Percentiles rank a stretch among this genome's conserved stretches.
Evolutionary conservation across 2,329 filamentous ascomycete species (phyloP).

Genomic region (Zarea fungicola): DNA sequence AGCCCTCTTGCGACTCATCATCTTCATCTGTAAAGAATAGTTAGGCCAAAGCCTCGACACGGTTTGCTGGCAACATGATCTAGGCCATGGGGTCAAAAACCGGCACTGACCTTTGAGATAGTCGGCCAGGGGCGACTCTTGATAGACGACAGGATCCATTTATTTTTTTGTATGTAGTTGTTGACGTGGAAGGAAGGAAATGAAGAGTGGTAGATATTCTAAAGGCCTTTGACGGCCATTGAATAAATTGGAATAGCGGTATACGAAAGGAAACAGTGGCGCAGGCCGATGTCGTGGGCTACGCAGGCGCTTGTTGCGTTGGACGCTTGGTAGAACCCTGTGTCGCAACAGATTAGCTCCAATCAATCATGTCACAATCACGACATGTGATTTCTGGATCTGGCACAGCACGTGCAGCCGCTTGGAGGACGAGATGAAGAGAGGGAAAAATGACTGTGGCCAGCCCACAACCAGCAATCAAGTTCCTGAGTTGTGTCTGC

Average conservation of each 20-base stretch:
- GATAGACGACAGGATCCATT: conserved; percentile 85
- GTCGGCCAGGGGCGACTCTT: conserved; percentile 81
- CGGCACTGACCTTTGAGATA: conserved; percentile 71
- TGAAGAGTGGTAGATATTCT: background rate
- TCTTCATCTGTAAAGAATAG: conserved; percentile 38
- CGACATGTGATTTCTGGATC: background rate
- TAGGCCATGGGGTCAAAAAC: background rate
- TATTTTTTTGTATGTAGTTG: background rate
- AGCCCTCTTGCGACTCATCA: conserved; percentile 38
- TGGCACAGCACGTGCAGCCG: background rate
- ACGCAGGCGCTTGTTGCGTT: conserved; percentile 5
- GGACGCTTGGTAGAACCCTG: background rate
- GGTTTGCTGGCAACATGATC: background rate
- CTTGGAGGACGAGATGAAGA: background rate
- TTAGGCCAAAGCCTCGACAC: background rate
- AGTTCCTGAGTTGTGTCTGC: background rate
- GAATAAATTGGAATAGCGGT: background rate
- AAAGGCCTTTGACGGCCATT: background rate
- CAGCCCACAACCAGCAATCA: conserved; percentile 5
- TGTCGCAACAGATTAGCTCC: conserved; percentile 2
- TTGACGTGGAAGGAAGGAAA: background rate
- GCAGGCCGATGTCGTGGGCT: background rate
- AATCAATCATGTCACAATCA: conserved; percentile 4
- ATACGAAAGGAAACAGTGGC: conserved; percentile 8
- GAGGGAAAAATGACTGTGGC: background rate